Evolutionary conservation across 139 green algal genomes (phyloP).

Genomic region (Chlorella sp.): DNA sequence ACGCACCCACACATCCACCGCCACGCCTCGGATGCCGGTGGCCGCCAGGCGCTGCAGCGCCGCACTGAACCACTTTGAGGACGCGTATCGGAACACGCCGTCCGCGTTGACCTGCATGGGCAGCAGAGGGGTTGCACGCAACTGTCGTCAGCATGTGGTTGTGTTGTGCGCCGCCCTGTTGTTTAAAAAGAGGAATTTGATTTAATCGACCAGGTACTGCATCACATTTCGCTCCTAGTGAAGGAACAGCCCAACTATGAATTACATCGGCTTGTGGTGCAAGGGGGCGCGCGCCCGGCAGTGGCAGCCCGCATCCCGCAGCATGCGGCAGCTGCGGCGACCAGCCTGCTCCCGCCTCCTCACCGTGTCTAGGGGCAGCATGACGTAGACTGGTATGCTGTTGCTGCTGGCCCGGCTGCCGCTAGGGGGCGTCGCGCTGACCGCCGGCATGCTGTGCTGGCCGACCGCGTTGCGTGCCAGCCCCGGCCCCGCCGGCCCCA

Average conservation of each 20-base stretch:
- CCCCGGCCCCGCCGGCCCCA: neutral
- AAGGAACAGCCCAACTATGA: no score
- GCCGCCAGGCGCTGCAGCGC: constrained; percentile 73
- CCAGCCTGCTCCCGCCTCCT: neutral
- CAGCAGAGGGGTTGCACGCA: no score
- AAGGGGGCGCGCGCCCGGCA: no score
- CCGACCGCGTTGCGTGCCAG: neutral
- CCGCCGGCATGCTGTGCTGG: constrained; percentile 2
- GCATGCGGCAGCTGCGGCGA: no score
- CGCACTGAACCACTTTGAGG: constrained; percentile 68
- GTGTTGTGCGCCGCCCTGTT: no score
- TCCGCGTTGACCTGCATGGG: constrained; percentile 71
- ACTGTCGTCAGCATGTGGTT: no score
- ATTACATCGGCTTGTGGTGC: no score
- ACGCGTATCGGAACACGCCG: constrained; percentile 78
- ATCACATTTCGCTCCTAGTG: no score
- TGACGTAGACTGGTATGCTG: constrained; percentile 79
- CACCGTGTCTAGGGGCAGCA: constrained; percentile 95
- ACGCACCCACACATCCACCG: constrained; percentile 89
- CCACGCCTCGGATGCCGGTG: constrained; percentile 84
- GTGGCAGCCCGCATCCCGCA: no score
- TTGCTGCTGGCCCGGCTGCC: neutral
- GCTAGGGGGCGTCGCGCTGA: no score
- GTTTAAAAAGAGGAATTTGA: no score
- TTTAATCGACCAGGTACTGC: no score